These are phyloP conservation scores for Trichoderma atroviride DNA, from an alignment of 2,329 filamentous ascomycete genomes.

Conservation along the genomic window DNA sequence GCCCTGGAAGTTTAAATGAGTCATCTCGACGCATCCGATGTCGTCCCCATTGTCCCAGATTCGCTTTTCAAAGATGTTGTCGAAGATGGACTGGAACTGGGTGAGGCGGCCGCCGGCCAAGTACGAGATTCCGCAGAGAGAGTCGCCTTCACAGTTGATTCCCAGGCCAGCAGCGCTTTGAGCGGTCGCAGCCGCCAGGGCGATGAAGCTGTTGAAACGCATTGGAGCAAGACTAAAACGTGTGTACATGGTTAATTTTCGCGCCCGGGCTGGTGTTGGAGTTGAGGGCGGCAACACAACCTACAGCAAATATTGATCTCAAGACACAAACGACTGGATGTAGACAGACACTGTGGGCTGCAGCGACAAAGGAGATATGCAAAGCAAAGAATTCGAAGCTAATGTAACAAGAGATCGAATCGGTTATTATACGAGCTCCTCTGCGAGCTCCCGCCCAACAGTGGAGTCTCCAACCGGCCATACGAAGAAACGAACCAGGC, in stretches of 20 bases:
- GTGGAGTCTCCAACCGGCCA: not conserved
- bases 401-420: conserved; percentile 9
- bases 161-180: conserved; percentile 10
- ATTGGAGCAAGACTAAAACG: not conserved
- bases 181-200: not conserved
- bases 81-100: not conserved
- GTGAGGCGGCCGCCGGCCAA: conserved; percentile 5
- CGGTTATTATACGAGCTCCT: conserved; percentile 3
- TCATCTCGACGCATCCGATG: not conserved
- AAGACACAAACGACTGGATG: not conserved
- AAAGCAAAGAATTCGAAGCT: not conserved
- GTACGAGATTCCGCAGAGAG: conserved; percentile 4
- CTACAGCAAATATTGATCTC: not conserved
- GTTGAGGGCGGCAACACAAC: not conserved
- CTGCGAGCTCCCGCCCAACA: not conserved
- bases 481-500: not conserved
- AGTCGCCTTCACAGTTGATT: conserved; percentile 20
- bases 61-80: conserved; percentile 9
- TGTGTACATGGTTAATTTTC: not conserved
- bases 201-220: conserved; percentile 6
- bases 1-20: conserved; percentile 1
- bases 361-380: not conserved
- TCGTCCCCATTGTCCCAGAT: conserved; percentile 12
- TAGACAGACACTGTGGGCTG: not conserved
- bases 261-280: not conserved